These are phyloP conservation scores for Umbilicus rupestris DNA, from an alignment of 164 flowering plant species.

Conservation along the genomic window DNA sequence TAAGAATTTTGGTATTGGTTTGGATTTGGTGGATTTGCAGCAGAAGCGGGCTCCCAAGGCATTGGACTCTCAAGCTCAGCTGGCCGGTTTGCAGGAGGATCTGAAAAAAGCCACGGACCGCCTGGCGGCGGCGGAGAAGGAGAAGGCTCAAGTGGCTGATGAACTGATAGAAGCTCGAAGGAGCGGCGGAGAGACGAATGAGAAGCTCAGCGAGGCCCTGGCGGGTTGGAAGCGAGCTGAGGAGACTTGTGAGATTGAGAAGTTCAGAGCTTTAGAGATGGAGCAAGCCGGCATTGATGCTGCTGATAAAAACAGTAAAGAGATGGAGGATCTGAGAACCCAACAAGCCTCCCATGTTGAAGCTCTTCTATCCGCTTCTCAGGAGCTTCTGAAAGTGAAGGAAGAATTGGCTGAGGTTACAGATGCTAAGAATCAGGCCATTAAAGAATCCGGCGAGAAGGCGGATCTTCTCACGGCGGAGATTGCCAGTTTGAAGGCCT, in stretches of 20 bases:
- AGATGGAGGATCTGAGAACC: slow-evolving; percentile 52
- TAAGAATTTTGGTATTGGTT: neutral
- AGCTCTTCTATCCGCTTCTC: slow-evolving; percentile 52
- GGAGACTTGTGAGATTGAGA: slow-evolving; percentile 79
- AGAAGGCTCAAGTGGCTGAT: slow-evolving; percentile 47
- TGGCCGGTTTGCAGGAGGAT: slow-evolving; percentile 57
- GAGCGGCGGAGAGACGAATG: slow-evolving; percentile 64
- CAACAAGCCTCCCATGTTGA: slow-evolving; percentile 74
- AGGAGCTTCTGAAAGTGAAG: slow-evolving; percentile 61
- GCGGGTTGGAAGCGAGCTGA: slow-evolving; percentile 83
- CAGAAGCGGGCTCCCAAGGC: slow-evolving; percentile 39
- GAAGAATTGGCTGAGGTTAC: slow-evolving; percentile 61
- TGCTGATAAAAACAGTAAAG: slow-evolving; percentile 63
- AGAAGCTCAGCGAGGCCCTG: slow-evolving; percentile 65
- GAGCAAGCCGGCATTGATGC: slow-evolving; percentile 81
- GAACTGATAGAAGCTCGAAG: slow-evolving; percentile 70
- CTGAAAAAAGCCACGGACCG: slow-evolving; percentile 71
- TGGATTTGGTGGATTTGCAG: slow-evolving; percentile 14
- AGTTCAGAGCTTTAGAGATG: slow-evolving; percentile 78
- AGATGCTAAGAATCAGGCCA: slow-evolving; percentile 75
- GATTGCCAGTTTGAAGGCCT: slow-evolving; percentile 43
- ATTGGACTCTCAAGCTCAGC: slow-evolving; percentile 58
- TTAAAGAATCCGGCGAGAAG: slow-evolving; percentile 77
- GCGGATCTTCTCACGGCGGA: slow-evolving; percentile 61
- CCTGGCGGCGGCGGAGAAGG: slow-evolving; percentile 48